Percentiles rank a stretch among this genome's conserved stretches.
These are phyloP conservation scores for Lathyrus sativus DNA, from an alignment of 306 rosid genomes.

Conservation along the genomic window DNA sequence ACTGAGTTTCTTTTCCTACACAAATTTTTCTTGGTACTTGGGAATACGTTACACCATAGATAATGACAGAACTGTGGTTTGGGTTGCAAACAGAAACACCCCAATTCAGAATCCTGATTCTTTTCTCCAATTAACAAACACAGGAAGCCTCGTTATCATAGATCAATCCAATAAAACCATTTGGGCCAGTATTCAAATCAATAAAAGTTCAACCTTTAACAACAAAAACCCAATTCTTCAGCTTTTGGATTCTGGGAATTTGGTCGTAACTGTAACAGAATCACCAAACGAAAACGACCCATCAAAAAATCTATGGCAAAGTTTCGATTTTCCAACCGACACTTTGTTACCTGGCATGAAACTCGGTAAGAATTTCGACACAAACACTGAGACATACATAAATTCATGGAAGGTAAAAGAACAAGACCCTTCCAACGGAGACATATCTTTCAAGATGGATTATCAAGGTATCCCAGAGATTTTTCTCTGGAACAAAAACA, in stretches of 20 bases:
- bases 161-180: conserved; percentile 31
- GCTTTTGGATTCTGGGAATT: conserved; percentile 68
- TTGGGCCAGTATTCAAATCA: conserved; percentile 56
- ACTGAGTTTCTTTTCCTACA: conserved; percentile 50
- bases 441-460: conserved; percentile 55
- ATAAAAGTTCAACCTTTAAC: background rate
- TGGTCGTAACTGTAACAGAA: conserved; percentile 47
- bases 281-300: conserved; percentile 36
- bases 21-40: conserved; percentile 51
- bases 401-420: conserved; percentile 53
- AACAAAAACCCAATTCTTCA: conserved; percentile 45
- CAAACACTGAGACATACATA: conserved; percentile 40
- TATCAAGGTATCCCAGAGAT: conserved; percentile 69
- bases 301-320: conserved; percentile 55
- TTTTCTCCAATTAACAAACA: conserved; percentile 44
- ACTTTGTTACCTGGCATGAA: conserved; percentile 77
- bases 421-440: conserved; percentile 69
- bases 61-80: conserved; percentile 44
- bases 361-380: conserved; percentile 59
- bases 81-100: conserved; percentile 79
- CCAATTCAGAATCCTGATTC: conserved; percentile 51
- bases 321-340: conserved; percentile 70
- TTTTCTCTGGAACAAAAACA: conserved; percentile 42
- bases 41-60: conserved; percentile 67
- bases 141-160: conserved; percentile 46